Percentiles rank a stretch among this genome's conserved stretches.
Evolutionary conservation across 768 basidiomycete genomes (phyloP).

Genomic region (Amanita exitialis): DNA sequence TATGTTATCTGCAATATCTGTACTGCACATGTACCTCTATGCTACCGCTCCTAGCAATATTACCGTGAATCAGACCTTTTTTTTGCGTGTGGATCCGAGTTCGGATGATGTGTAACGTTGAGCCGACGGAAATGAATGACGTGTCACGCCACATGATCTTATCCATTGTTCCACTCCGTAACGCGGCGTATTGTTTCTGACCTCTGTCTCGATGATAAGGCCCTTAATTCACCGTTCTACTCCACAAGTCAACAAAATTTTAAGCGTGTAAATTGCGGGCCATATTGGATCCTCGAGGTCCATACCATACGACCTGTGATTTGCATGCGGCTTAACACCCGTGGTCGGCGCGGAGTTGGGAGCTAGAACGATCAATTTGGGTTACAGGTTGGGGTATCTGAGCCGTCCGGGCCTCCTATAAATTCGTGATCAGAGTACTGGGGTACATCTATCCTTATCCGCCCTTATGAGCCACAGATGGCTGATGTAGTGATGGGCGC

Average conservation of each 20-base stretch:
- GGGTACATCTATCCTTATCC: no score
- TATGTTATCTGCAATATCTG: neutral
- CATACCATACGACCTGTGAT: neutral
- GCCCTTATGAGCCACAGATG: no score
- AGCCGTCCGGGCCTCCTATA: no score
- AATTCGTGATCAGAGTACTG: no score
- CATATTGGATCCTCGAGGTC: no score
- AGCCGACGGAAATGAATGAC: neutral
- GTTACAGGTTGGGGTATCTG: neutral
- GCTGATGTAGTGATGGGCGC: no score
- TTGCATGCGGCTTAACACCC: neutral
- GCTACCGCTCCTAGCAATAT: neutral
- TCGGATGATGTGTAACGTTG: neutral
- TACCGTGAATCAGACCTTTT: neutral
- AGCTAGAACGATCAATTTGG: neutral
- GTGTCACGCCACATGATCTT: neutral
- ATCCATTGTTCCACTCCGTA: neutral
- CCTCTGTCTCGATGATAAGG: no score
- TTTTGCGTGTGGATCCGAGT: neutral
- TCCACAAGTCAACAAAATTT: no score
- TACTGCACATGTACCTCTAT: constrained; percentile 3
- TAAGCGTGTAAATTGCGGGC: no score
- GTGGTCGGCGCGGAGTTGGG: neutral
- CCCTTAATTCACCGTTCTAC: no score
- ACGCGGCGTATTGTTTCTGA: neutral